A percentile compares a stretch with the other conserved stretches of the same genome.
Conservation (phyloP, 768 basidiomycete genomes). For the Cystobasidium onofrii region DNA sequence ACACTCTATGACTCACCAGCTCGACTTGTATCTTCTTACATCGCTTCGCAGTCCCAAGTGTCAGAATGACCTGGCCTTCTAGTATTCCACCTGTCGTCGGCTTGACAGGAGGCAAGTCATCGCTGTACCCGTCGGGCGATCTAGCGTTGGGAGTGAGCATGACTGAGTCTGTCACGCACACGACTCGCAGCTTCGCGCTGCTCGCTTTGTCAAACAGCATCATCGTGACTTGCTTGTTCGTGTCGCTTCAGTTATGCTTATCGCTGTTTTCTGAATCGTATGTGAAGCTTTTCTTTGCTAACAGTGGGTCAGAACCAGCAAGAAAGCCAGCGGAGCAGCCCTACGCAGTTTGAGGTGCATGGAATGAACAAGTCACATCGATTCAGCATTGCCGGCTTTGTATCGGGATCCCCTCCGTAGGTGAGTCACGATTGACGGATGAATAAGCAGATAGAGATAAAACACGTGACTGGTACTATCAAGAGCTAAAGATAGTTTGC, state of each 20-base stretch:
- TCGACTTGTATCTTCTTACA: constrained; percentile 23
- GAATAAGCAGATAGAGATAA: background rate
- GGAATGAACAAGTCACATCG: too few relatives aligned
- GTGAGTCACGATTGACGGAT: background rate
- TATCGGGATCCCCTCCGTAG: too few relatives aligned
- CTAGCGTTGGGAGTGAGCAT: background rate
- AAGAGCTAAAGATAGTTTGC: background rate
- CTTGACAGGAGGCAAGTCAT: background rate
- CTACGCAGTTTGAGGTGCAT: too few relatives aligned
- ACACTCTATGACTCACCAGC: constrained; percentile 22
- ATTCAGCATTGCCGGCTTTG: too few relatives aligned
- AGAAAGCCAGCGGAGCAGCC: too few relatives aligned
- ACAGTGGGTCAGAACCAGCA: too few relatives aligned
- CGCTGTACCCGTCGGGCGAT: background rate
- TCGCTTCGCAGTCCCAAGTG: background rate
- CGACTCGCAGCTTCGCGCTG: background rate
- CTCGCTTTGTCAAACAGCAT: background rate
- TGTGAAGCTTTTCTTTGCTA: background rate
- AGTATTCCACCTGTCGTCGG: background rate
- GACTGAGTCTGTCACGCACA: background rate
- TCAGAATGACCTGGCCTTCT: constrained; percentile 22
- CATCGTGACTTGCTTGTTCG: background rate
- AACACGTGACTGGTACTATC: background rate
- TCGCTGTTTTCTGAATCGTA: too few relatives aligned
- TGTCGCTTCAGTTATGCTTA: too few relatives aligned